These are phyloP conservation scores for Drechslerella coelobrocha DNA, from an alignment of 2,329 filamentous ascomycete species.

Conservation along the genomic window DNA sequence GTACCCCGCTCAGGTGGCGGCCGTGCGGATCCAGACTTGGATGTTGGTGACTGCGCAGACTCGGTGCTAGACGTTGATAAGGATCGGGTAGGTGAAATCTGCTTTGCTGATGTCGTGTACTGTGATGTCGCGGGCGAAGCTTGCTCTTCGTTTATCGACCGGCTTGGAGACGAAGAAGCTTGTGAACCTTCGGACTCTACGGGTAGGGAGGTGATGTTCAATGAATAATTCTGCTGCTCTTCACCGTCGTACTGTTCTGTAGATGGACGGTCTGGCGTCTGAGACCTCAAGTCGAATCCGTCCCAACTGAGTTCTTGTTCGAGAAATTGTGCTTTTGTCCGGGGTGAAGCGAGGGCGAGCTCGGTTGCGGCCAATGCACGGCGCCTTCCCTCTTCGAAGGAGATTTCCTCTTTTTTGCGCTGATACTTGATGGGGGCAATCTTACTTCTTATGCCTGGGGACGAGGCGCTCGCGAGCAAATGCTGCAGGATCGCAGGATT, in stretches of 20 bases:
- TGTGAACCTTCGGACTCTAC: constrained; percentile 41
- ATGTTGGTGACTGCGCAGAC: constrained; percentile 41
- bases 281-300: constrained; percentile 24
- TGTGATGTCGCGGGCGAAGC: constrained; percentile 29
- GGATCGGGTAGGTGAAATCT: constrained; percentile 28
- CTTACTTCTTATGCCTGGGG: constrained; percentile 38
- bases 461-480: constrained; percentile 32
- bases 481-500: constrained; percentile 49
- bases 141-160: constrained; percentile 35
- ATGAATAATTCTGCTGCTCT: constrained; percentile 38
- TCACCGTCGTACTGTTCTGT: constrained; percentile 33
- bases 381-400: constrained; percentile 49
- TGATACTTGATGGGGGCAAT: constrained; percentile 48
- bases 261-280: constrained; percentile 29
- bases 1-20: constrained; percentile 47
- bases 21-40: constrained; percentile 42
- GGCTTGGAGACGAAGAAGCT: constrained; percentile 34
- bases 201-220: constrained; percentile 30
- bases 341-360: constrained; percentile 51
- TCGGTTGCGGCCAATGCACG: constrained; percentile 50
- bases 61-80: constrained; percentile 47
- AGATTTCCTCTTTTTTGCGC: constrained; percentile 49
- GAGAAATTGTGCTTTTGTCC: constrained; percentile 49
- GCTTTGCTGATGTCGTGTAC: constrained; percentile 23
- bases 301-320: constrained; percentile 50